Evolutionary conservation across 2,329 filamentous ascomycete species (phyloP).

Genomic region (Cylindrodendrum hubeiense): DNA sequence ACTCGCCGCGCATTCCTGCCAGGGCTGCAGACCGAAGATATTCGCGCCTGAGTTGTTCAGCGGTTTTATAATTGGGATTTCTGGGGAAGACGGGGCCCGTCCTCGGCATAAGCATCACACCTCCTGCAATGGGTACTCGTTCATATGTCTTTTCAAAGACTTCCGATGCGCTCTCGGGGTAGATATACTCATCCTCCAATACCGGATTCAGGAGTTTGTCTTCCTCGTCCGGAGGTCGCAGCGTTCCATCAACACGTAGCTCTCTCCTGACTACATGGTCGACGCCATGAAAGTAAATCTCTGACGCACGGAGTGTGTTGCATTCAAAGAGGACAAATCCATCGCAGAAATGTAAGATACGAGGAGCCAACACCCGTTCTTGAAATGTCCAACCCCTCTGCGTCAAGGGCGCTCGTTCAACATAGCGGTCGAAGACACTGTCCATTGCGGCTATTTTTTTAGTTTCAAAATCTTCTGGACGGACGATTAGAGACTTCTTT

Average conservation of each 20-base stretch:
- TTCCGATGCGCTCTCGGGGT: too few relatives aligned
- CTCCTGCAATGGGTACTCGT: too few relatives aligned
- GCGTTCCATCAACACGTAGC: background rate
- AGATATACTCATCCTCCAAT: too few relatives aligned
- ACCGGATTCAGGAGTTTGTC: too few relatives aligned
- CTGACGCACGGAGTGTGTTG: background rate
- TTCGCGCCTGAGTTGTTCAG: background rate
- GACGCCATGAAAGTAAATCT: background rate
- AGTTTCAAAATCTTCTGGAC: background rate
- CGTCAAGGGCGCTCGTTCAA: background rate
- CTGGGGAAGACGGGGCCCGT: too few relatives aligned
- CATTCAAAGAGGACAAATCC: conserved; percentile 5
- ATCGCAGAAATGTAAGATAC: conserved; percentile 7
- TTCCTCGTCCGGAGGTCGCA: background rate
- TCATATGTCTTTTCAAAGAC: too few relatives aligned
- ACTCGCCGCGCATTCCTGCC: conserved; percentile 1
- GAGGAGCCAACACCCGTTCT: background rate
- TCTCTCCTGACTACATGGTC: background rate
- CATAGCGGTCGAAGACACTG: background rate
- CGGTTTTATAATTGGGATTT: background rate
- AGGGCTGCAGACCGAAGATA: background rate
- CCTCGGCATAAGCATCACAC: too few relatives aligned
- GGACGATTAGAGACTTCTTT: background rate
- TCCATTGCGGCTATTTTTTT: background rate
- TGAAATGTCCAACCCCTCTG: conserved; percentile 12